A percentile compares a stretch with the other conserved stretches of the same genome.
Evolutionary conservation across 2,329 filamentous ascomycete genomes (phyloP).

Genomic region (Talaromyces sp.): DNA sequence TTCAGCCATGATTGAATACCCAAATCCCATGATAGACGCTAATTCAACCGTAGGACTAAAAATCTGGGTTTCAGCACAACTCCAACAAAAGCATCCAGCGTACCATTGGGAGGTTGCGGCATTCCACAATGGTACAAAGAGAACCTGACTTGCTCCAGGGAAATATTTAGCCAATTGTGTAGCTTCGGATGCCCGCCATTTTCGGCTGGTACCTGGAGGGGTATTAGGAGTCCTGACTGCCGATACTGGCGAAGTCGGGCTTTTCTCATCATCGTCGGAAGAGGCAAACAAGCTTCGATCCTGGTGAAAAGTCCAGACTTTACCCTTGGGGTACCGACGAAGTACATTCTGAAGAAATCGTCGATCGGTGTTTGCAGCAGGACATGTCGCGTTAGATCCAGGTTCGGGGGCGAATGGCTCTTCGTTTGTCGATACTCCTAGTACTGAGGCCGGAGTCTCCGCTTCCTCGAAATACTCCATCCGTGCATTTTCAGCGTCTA

Average conservation of each 20-base stretch:
- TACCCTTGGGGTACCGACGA: conserved; percentile 47
- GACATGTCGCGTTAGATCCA: conserved; percentile 26
- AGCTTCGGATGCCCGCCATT: conserved; percentile 37
- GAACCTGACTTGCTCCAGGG: conserved; percentile 46
- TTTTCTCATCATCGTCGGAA: conserved; percentile 42
- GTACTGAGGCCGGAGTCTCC: conserved; percentile 30
- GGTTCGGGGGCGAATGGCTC: conserved; percentile 35
- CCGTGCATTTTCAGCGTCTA: conserved; percentile 27
- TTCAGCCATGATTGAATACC: conserved; percentile 44
- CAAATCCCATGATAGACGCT: conserved; percentile 41
- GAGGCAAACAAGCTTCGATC: conserved; percentile 45
- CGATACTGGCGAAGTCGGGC: conserved; percentile 16
- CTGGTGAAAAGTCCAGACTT: conserved; percentile 48
- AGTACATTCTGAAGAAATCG: conserved; percentile 36
- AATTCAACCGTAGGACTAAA: conserved; percentile 39
- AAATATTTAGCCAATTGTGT: conserved; percentile 45
- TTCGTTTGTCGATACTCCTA: conserved; percentile 36
- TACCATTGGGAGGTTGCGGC: conserved; percentile 48
- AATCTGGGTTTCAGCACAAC: conserved; percentile 34
- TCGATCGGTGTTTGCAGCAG: conserved; percentile 32
- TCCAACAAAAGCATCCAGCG: conserved; percentile 47
- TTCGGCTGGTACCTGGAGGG: conserved; percentile 25
- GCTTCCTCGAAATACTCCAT: conserved; percentile 31
- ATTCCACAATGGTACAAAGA: conserved; percentile 54
- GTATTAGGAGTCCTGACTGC: conserved; percentile 21